Percentiles rank a stretch among this genome's conserved stretches.
phyloP scores from a whole-genome alignment of 805 yeast species.

The Scheffersomyces coipomensis region DNA sequence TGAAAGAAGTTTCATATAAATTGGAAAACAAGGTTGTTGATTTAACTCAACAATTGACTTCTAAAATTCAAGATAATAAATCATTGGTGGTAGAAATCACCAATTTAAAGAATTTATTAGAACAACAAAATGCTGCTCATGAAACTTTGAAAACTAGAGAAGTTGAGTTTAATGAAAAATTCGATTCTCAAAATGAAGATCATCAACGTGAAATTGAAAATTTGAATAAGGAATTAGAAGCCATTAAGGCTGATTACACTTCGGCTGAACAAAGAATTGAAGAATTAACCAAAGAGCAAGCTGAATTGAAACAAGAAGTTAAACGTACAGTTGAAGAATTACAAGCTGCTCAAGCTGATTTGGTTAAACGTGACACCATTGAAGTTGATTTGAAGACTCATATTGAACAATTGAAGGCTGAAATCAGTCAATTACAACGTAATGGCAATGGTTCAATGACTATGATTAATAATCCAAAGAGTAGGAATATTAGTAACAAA shows the following conservation, averaged over 20 bases:
- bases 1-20: slow-evolving; percentile 88
- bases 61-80: slow-evolving; percentile 80
- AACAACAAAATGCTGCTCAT: slow-evolving; percentile 52
- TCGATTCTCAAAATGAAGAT: slow-evolving; percentile 42
- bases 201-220: slow-evolving; percentile 49
- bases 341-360: slow-evolving; percentile 55
- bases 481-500: slow-evolving; percentile 33
- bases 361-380: slow-evolving; percentile 58
- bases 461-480: slow-evolving; percentile 27
- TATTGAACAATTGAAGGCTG: slow-evolving; percentile 52
- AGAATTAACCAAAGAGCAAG: slow-evolving; percentile 59
- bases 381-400: slow-evolving; percentile 66
- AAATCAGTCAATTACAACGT: slow-evolving; percentile 46
- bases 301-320: slow-evolving; percentile 62
- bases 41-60: slow-evolving; percentile 79
- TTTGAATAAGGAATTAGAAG: slow-evolving; percentile 54
- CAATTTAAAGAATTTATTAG: slow-evolving; percentile 42
- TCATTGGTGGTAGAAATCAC: slow-evolving; percentile 62
- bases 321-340: slow-evolving; percentile 60
- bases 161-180: slow-evolving; percentile 46
- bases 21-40: slow-evolving; percentile 97
- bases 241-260: slow-evolving; percentile 55
- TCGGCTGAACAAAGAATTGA: slow-evolving; percentile 59
- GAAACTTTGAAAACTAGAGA: slow-evolving; percentile 56
- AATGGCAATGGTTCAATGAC: neutral